Evolutionary conservation across 1,139 yeast species (phyloP).

Genomic region (Geotrichum fermentans): DNA sequence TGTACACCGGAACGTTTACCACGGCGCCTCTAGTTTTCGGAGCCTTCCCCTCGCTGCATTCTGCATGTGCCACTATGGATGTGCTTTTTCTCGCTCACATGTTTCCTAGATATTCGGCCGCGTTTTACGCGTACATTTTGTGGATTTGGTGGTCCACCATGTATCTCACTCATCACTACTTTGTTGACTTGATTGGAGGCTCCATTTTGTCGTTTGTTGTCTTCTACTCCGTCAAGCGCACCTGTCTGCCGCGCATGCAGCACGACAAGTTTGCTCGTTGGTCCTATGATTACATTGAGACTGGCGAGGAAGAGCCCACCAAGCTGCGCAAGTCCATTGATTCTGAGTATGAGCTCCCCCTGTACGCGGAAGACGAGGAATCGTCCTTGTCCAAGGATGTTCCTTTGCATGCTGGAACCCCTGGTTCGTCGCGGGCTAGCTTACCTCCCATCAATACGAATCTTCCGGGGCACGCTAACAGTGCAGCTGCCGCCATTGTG

Average conservation of each 20-base stretch:
- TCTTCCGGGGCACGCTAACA: slow-evolving; percentile 4
- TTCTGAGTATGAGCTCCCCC: slow-evolving; percentile 30
- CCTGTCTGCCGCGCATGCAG: slow-evolving; percentile 66
- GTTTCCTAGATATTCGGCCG: slow-evolving; percentile 62
- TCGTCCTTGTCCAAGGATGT: not conserved
- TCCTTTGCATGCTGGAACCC: not conserved
- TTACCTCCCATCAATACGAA: slow-evolving; percentile 22
- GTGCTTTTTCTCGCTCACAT: slow-evolving; percentile 77
- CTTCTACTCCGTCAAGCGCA: slow-evolving; percentile 68
- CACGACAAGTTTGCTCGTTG: slow-evolving; percentile 70
- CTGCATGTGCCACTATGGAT: slow-evolving; percentile 92
- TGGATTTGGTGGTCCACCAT: slow-evolving; percentile 99
- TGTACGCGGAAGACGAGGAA: slow-evolving; percentile 6
- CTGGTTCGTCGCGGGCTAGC: slow-evolving; percentile 15
- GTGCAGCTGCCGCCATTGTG: not conserved
- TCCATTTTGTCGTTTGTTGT: slow-evolving; percentile 69
- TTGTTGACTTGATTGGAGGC: slow-evolving; percentile 87
- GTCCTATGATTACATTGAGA: slow-evolving; percentile 56
- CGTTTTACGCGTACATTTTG: slow-evolving; percentile 69
- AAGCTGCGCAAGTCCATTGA: slow-evolving; percentile 36
- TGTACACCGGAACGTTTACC: slow-evolving; percentile 79
- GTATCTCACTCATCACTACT: slow-evolving; percentile 95
- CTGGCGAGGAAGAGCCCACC: slow-evolving; percentile 33
- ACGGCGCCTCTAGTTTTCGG: slow-evolving; percentile 95
- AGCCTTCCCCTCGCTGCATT: slow-evolving; percentile 94